Evolutionary conservation across 2,329 filamentous ascomycete species (phyloP).

Genomic region (Penicillium paneum): DNA sequence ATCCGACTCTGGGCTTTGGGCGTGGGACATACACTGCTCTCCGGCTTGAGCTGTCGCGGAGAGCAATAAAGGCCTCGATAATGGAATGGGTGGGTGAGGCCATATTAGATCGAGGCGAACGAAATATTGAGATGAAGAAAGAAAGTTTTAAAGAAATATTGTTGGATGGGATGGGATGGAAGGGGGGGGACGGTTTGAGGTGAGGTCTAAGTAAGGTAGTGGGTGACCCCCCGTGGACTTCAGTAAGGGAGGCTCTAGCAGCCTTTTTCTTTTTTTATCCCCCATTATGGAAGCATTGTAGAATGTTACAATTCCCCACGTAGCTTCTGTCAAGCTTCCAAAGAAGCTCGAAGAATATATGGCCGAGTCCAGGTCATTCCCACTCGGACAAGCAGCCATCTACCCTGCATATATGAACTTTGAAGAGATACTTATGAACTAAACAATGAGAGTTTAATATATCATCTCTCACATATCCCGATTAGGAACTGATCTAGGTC

Average conservation of each 20-base stretch:
- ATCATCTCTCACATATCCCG: conserved; percentile 13
- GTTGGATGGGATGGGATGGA: not conserved
- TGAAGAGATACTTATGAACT: not conserved
- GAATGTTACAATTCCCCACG: not conserved
- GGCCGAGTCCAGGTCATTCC: no score
- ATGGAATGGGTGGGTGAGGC: conserved; percentile 7
- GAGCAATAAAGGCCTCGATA: conserved; percentile 20
- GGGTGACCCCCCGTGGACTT: not conserved
- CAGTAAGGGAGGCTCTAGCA: not conserved
- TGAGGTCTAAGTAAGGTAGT: not conserved
- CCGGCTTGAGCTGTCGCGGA: conserved; percentile 22
- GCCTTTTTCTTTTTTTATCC: not conserved
- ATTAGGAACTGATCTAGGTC: conserved; percentile 28
- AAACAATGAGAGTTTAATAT: not conserved
- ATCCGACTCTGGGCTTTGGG: not conserved
- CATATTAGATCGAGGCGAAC: not conserved
- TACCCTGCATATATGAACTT: not conserved
- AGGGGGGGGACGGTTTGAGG: not conserved
- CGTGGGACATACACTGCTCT: conserved; percentile 12
- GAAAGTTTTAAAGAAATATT: not conserved
- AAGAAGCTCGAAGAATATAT: not conserved
- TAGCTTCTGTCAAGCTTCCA: not conserved
- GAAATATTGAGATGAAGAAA: not conserved
- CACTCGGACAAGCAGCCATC: not conserved
- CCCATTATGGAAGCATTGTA: not conserved